Percentiles rank a stretch among this genome's conserved stretches.
phyloP scores from a whole-genome alignment of 441 rosid species.

The Gossypium davidsonii region DNA sequence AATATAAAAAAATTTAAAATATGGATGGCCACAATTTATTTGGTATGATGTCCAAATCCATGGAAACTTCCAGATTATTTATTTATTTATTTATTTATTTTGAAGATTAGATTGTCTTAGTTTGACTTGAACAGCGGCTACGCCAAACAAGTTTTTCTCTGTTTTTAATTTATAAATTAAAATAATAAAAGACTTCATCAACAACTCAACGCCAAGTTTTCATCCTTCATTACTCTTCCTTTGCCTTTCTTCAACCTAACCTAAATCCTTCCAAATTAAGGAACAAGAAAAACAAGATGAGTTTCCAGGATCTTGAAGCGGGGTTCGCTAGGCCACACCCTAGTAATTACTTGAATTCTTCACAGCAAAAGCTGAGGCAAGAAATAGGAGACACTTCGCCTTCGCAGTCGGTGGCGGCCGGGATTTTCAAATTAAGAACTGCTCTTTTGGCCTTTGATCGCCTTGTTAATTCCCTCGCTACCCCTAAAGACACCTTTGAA shows the following conservation, averaged over 20 bases:
- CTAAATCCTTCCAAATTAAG: neutral
- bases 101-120: neutral
- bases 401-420: slow-evolving; percentile 68
- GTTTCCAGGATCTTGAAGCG: slow-evolving; percentile 71
- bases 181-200: neutral
- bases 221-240: neutral
- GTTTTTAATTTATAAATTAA: neutral
- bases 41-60: neutral
- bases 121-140: neutral
- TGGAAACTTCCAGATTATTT: neutral
- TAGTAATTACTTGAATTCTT: slow-evolving; percentile 18
- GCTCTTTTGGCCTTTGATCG: slow-evolving; percentile 66
- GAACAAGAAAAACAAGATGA: slow-evolving; percentile 27
- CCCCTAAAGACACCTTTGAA: slow-evolving; percentile 68
- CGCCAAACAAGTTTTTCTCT: neutral
- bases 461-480: slow-evolving; percentile 69
- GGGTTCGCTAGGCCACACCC: slow-evolving; percentile 24
- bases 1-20: too few relatives aligned
- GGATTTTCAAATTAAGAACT: slow-evolving; percentile 71
- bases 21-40: neutral
- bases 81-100: too few relatives aligned
- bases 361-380: slow-evolving; percentile 22
- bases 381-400: slow-evolving; percentile 42
- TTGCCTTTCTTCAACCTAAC: neutral
- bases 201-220: neutral